A percentile compares a stretch with the other conserved stretches of the same genome.
Evolutionary conservation across 257 asterid species (phyloP).

Genomic region (Solanum tacnaense): DNA sequence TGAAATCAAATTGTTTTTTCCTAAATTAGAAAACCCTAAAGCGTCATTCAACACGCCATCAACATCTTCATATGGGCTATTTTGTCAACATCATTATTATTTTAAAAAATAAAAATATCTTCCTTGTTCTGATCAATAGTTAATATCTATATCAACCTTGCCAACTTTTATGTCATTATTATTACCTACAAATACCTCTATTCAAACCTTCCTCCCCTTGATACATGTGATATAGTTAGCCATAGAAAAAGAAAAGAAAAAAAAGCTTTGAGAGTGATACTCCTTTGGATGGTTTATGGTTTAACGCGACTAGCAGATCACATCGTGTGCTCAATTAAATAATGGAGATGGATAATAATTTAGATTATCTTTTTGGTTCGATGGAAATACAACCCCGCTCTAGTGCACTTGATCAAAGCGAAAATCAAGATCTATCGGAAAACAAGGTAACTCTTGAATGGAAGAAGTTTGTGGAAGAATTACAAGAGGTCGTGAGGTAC

Average conservation of each 20-base stretch:
- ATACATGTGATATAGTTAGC: neutral
- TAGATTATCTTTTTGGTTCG: neutral
- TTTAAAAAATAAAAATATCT: neutral
- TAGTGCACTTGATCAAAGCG: neutral
- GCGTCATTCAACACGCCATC: neutral
- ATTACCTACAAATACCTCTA: neutral
- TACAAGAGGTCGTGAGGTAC: conserved; percentile 17
- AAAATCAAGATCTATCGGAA: neutral
- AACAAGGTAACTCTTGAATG: neutral
- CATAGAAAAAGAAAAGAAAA: neutral
- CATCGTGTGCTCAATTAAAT: neutral
- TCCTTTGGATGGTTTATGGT: neutral
- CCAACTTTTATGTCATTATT: neutral
- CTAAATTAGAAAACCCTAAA: neutral
- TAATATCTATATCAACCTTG: neutral
- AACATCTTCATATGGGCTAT: too few relatives aligned
- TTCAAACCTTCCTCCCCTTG: neutral
- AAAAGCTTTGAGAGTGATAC: neutral
- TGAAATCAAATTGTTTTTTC: neutral
- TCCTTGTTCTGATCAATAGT: neutral
- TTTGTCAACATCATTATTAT: too few relatives aligned
- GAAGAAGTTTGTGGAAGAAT: neutral
- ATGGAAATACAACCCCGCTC: neutral
- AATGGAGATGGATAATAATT: neutral
- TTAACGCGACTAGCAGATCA: neutral